Percentiles rank a stretch among this genome's conserved stretches.
Conservation (phyloP, 306 rosid genomes). For the Comarum palustre region DNA sequence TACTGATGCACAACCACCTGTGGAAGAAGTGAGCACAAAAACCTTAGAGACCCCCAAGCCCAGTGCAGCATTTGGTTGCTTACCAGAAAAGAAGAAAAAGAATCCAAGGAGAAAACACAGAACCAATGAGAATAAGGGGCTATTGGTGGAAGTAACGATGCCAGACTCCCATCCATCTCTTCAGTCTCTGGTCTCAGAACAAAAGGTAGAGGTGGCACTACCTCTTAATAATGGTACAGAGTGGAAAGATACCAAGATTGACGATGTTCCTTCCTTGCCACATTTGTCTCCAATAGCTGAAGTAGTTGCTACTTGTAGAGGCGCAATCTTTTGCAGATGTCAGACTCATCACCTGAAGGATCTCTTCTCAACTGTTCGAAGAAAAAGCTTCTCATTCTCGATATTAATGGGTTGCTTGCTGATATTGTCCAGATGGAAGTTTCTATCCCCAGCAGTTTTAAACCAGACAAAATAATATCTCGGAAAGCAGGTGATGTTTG, state of each 20-base stretch:
- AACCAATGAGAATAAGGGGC: neutral
- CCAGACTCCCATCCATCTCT: neutral
- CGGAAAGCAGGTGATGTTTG: slow-evolving; percentile 51
- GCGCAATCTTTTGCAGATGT: slow-evolving; percentile 26
- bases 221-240: slow-evolving; percentile 4
- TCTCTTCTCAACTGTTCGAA: slow-evolving; percentile 29
- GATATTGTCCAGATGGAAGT: slow-evolving; percentile 45
- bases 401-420: slow-evolving; percentile 86
- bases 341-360: slow-evolving; percentile 32
- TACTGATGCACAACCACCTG: slow-evolving; percentile 20
- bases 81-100: neutral
- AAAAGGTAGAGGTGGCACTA: neutral
- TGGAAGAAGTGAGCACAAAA: slow-evolving; percentile 15
- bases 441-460: slow-evolving; percentile 19
- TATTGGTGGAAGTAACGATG: neutral
- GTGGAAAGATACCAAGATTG: slow-evolving; percentile 18
- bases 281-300: slow-evolving; percentile 21
- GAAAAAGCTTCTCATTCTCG: slow-evolving; percentile 91
- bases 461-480: slow-evolving; percentile 37
- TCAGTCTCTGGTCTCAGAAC: neutral
- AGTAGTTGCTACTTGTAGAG: slow-evolving; percentile 24
- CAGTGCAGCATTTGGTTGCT: neutral
- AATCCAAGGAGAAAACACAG: neutral
- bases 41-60: slow-evolving; percentile 23
- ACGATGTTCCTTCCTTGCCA: slow-evolving; percentile 26